Conservation (phyloP, 805 yeast genomes). For the Wickerhamomyces strasburgensis region DNA sequence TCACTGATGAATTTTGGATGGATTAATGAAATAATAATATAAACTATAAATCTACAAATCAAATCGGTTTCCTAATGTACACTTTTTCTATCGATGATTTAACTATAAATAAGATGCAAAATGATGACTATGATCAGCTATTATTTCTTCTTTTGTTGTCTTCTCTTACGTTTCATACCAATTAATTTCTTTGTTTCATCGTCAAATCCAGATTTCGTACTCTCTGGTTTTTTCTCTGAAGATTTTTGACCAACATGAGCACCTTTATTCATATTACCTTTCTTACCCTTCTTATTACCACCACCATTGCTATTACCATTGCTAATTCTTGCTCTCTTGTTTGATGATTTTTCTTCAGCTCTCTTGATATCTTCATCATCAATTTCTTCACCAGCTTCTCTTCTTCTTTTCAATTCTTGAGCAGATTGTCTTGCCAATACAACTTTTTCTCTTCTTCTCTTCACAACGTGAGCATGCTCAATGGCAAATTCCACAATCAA, state of each 20-base stretch:
- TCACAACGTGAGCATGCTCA: constrained; percentile 90
- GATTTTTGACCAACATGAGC: constrained; percentile 22
- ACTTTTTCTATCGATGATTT: too few relatives aligned
- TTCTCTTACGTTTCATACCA: constrained; percentile 65
- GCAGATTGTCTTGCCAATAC: constrained; percentile 35
- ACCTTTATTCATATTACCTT: constrained; percentile 42
- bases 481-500: constrained; percentile 93
- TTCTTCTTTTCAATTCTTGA: constrained; percentile 23
- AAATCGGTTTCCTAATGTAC: not conserved
- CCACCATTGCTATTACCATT: constrained; percentile 1
- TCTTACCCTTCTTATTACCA: constrained; percentile 19
- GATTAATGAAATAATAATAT: too few relatives aligned
- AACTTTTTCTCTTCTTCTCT: constrained; percentile 76
- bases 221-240: constrained; percentile 11
- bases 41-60: not conserved
- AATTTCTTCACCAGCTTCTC: constrained; percentile 20
- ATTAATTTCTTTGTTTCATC: constrained; percentile 59
- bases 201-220: constrained; percentile 35
- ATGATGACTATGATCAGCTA: not conserved
- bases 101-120: not conserved
- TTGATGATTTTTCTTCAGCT: constrained; percentile 11
- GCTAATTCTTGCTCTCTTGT: constrained; percentile 10
- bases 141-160: constrained; percentile 38
- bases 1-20: constrained; percentile 55
- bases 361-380: constrained; percentile 18